These are phyloP conservation scores for Vigna radiata DNA, from an alignment of 306 rosid genomes.

Conservation along the genomic window DNA sequence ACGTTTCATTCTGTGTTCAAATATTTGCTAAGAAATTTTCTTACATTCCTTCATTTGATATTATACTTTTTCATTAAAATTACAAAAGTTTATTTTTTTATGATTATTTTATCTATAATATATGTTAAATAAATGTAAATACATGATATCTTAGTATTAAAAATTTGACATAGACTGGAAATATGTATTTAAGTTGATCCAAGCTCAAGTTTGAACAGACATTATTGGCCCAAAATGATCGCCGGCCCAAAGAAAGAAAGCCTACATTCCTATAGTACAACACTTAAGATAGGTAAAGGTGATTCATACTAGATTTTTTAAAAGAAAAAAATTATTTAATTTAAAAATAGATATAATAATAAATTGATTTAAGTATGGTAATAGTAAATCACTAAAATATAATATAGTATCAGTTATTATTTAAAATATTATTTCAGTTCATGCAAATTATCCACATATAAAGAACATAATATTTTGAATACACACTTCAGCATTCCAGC, in stretches of 20 bases:
- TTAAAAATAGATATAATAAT: not conserved
- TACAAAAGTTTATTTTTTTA: too few relatives aligned
- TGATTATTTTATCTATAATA: too few relatives aligned
- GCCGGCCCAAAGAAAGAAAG: not conserved
- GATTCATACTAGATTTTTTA: not conserved
- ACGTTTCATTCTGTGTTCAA: constrained; percentile 15
- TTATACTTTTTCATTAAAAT: too few relatives aligned
- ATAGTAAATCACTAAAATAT: not conserved
- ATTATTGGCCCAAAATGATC: not conserved
- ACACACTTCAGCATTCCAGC: not conserved
- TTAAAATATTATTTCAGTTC: not conserved
- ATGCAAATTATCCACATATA: not conserved
- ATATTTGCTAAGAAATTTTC: not conserved
- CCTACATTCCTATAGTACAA: not conserved
- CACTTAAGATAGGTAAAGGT: not conserved
- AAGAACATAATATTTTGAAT: not conserved
- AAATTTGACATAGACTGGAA: too few relatives aligned
- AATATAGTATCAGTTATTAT: too few relatives aligned
- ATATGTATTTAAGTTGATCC: too few relatives aligned
- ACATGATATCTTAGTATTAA: too few relatives aligned
- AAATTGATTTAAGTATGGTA: not conserved
- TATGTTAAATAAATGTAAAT: too few relatives aligned
- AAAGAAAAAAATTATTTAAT: not conserved
- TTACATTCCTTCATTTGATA: too few relatives aligned
- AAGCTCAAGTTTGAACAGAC: not conserved